Evolutionary conservation across 2,329 filamentous ascomycete species (phyloP), one percentile per base, ranked within the genome.

Genomic region (Ceratocystis colombiana): DNA sequence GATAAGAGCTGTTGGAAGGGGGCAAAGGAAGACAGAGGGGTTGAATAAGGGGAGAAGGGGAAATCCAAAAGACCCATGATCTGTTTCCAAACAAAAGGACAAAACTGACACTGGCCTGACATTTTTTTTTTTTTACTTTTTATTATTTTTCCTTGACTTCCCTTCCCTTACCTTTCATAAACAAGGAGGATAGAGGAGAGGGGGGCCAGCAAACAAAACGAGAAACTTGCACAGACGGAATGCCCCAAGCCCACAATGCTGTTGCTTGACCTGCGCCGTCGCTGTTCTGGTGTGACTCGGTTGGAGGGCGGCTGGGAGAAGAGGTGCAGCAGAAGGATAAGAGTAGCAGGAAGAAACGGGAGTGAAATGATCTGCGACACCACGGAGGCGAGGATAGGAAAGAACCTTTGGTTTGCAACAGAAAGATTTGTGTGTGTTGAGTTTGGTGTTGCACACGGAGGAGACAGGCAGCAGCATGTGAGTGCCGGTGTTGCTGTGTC

Each of bases 361-460:
- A 20, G 44, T 64, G 45, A 12, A 55, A 48, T 48, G 30, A 20
- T 55, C 45, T 57, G 44, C 62, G 50, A 57, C 50, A 30, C 50
- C 15, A 15, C 20, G 22, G 28, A 25, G 20, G 50, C 50, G 50
- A 57, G 50, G 50, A 57, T 20, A 22, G 20, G 50, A 57, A 15
- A 28, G 50, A 28, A 57, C 50, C 50, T 57, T 57, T 57, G 50
- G 17, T 15, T 17, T 57, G 50, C 17, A 57, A 33, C 50, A 30
- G 28, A 37, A 37, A 37, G 33, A 37, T 37, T 37, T 57, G 50
- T 1, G 50, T 28, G 50, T 57, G 10, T 57, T 57, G 22, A 15
- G 50, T 33, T 37, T 57, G 50, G 20, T 33, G 50, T 57, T 30
- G 50, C 50, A 57, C 50, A 7, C 50, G 50, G 50, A 57, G 25